Conservation (phyloP, 1,284 basidiomycete species). For the Leccinum pallidistipes region DNA sequence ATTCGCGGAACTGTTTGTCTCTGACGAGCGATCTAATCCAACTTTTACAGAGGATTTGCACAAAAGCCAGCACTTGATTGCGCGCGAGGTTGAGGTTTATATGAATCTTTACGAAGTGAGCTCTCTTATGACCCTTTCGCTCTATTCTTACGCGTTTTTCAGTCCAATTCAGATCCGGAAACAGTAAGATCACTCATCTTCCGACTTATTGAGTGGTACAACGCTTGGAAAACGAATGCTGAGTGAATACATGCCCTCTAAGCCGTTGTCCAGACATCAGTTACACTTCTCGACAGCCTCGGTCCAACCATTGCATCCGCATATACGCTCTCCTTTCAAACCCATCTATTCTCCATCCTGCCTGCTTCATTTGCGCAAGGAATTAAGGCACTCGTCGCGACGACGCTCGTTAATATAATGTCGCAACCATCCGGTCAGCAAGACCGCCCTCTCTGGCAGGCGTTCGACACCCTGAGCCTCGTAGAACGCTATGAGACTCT, state of each 20-base stretch:
- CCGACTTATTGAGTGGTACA: constrained; percentile 65
- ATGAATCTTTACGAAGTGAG: constrained; percentile 63
- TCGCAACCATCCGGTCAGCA: constrained; percentile 33
- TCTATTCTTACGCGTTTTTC: constrained; percentile 7
- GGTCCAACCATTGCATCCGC: constrained; percentile 57
- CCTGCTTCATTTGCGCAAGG: constrained; percentile 63
- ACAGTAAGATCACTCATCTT: constrained; percentile 53
- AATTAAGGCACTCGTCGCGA: constrained; percentile 62
- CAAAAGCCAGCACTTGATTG: constrained; percentile 56
- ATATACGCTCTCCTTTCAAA: constrained; percentile 68
- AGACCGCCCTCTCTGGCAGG: constrained; percentile 51
- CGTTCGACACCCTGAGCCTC: constrained; percentile 74
- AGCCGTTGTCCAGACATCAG: constrained; percentile 5
- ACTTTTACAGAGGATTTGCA: constrained; percentile 57
- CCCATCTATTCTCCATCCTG: constrained; percentile 64
- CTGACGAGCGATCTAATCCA: constrained; percentile 3
- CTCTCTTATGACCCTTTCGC: constrained; percentile 1
- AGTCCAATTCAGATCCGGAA: constrained; percentile 50
- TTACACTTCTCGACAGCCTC: constrained; percentile 44
- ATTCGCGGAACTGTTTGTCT: not conserved
- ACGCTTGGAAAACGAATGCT: constrained; percentile 58
- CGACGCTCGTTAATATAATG: constrained; percentile 49
- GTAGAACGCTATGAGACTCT: constrained; percentile 85
- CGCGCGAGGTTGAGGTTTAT: constrained; percentile 55
- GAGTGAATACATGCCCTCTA: constrained; percentile 42